Evolutionary conservation across 768 basidiomycete species (phyloP), one percentile per base, ranked within the genome.

Genomic region (Tephrocybe sp.): DNA sequence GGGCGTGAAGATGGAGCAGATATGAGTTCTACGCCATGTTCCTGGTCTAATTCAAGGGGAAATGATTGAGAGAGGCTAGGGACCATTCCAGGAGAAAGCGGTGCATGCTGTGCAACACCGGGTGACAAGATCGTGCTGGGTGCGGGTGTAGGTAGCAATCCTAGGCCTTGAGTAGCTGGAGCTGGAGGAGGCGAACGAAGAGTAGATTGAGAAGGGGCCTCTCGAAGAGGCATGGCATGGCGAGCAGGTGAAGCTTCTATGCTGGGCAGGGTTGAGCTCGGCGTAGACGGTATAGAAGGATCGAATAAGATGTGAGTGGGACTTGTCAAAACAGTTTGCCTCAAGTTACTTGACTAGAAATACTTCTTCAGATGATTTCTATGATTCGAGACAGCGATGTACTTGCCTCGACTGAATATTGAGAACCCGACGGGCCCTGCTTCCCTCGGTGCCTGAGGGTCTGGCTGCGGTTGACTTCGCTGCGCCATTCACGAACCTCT

Each of bases 401-500:
- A 55, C 66, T 43, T 48, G 82, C 83, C 75, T 82, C 79, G 40
- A 79, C 76, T 46, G 70, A 56, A 51, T 60, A 60, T 55, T 46
- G 57, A 53, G 53, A 62, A 40, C 47, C 52, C 46, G 49, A 45
- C 38, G 31, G 13, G 31, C 42, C 51, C 12, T 39, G 39, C 34
- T 63, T 65, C 34, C 57, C 66, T 39, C 75, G 60, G 47, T 67
- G 70, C 52, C 71, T 60, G 22, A 70, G 57, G 22, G 48, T 52
- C 52, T 56, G 53, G 28, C 64, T 69, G 51, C 62, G 65, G 46
- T 71, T 62, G 0, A 71, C 69, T 44, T 75, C 67, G 11, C 64
- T 71, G 49, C 80, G 67, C 84, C 83, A 82, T 63, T 78, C 77
- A 16, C 68, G 66, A 9, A 79, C 71, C 55, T 83, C 81, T 43